These are phyloP conservation scores for Pseudocercospora pini-densiflorae DNA, from an alignment of 2,329 filamentous ascomycete species.

Conservation along the genomic window DNA sequence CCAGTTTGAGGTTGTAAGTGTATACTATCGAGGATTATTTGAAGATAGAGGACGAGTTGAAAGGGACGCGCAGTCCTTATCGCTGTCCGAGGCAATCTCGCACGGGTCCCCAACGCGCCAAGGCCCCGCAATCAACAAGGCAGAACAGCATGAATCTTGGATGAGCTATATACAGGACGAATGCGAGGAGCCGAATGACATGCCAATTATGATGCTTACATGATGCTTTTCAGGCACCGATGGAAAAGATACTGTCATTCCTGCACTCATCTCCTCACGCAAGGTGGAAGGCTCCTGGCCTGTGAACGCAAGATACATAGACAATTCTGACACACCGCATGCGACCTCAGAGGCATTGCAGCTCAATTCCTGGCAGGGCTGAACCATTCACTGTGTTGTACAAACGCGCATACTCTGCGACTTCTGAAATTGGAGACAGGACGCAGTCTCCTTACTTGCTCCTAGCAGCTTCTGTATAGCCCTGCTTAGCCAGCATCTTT, in stretches of 20 bases:
- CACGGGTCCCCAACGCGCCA: not conserved
- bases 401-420: not conserved
- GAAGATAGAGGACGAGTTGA: not conserved
- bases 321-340: too few relatives aligned
- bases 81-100: not conserved
- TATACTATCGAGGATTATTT: not conserved
- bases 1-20: not conserved
- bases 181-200: not conserved
- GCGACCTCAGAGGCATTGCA: too few relatives aligned
- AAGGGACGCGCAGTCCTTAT: conserved; percentile 2
- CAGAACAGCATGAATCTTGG: not conserved
- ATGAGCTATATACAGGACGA: not conserved
- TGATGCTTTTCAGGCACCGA: not conserved
- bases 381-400: not conserved
- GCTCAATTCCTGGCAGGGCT: too few relatives aligned
- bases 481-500: conserved; percentile 28
- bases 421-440: not conserved
- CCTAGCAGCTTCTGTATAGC: conserved; percentile 21
- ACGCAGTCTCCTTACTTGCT: not conserved
- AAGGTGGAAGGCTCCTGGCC: not conserved
- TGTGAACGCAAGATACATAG: too few relatives aligned
- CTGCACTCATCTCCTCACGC: not conserved
- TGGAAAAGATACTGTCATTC: not conserved
- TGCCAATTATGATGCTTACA: not conserved
- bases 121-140: not conserved